phyloP scores from a whole-genome alignment of 139 green algal genomes.

The Spirogloea muscicola region DNA sequence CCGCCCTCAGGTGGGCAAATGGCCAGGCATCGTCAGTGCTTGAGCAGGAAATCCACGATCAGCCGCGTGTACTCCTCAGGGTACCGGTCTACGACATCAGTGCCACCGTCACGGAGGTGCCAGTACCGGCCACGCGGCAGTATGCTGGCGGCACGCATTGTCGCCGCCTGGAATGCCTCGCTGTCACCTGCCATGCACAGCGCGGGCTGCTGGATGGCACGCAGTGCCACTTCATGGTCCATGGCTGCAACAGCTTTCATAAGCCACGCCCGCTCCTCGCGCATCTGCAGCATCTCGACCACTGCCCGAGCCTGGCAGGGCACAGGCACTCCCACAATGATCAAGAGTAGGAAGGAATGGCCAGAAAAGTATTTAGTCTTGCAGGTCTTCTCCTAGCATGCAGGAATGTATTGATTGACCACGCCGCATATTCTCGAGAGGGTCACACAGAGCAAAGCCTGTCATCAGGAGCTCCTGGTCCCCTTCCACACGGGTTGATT shows the following conservation, averaged over 20 bases:
- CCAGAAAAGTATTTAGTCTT: too few species aligned
- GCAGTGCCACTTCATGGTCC: slow-evolving; percentile 13
- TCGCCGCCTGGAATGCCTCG: slow-evolving; percentile 19
- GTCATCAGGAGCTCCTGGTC: too few species aligned
- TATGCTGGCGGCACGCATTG: slow-evolving; percentile 18
- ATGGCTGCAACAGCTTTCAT: slow-evolving; percentile 4
- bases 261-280: slow-evolving; percentile 12
- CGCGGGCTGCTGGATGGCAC: background rate
- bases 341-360: too few species aligned
- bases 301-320: slow-evolving; percentile 14
- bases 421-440: too few species aligned
- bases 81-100: slow-evolving; percentile 17
- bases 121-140: slow-evolving; percentile 13
- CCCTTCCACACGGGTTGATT: too few species aligned
- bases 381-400: too few species aligned
- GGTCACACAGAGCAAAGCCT: too few species aligned
- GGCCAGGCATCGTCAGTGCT: too few species aligned
- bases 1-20: too few species aligned
- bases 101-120: background rate
- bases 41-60: slow-evolving; percentile 19
- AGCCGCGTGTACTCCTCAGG: slow-evolving; percentile 10
- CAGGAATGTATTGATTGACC: too few species aligned
- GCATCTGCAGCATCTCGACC: slow-evolving; percentile 31
- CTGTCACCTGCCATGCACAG: slow-evolving; percentile 29
- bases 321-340: too few species aligned